Conservation (phyloP, 371 early-diverging fungal genomes). For the Mortierella sp. region DNA sequence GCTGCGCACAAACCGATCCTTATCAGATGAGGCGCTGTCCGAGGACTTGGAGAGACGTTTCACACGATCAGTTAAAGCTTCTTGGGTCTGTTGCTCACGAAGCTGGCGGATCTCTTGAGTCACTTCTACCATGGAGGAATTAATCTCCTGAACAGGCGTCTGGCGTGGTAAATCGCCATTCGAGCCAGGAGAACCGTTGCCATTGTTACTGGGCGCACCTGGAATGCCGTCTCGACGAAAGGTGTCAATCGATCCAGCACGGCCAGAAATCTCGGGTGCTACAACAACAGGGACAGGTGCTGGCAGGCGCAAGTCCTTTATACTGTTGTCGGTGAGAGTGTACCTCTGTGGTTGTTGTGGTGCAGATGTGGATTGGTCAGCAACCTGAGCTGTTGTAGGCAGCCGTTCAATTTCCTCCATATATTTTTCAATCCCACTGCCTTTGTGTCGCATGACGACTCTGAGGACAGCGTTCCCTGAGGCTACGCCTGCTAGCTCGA, state of each 20-base stretch:
- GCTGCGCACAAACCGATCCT: slow-evolving; percentile 41
- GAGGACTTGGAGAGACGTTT: slow-evolving; percentile 38
- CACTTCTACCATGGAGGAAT: slow-evolving; percentile 45
- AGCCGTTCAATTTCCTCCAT: slow-evolving; percentile 34
- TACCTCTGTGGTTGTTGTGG: neutral
- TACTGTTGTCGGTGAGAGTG: neutral
- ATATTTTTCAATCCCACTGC: slow-evolving; percentile 51
- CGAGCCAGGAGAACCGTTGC: neutral
- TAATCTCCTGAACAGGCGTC: slow-evolving; percentile 39
- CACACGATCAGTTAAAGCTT: slow-evolving; percentile 44
- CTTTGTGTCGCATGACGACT: slow-evolving; percentile 54
- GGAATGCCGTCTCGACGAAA: slow-evolving; percentile 6
- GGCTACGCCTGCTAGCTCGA: slow-evolving; percentile 56
- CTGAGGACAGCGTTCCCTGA: slow-evolving; percentile 59
- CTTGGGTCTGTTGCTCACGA: slow-evolving; percentile 43
- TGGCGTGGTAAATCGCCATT: slow-evolving; percentile 10
- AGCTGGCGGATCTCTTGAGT: slow-evolving; percentile 52
- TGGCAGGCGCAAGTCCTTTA: too few species aligned
- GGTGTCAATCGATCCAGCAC: slow-evolving; percentile 2
- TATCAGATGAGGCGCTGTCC: slow-evolving; percentile 25
- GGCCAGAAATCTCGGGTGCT: slow-evolving; percentile 13
- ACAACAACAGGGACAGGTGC: slow-evolving; percentile 1
- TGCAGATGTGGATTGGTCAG: neutral
- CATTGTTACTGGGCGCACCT: neutral
- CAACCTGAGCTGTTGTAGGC: neutral